Base-by-base conservation (phyloP, 2,329 filamentous ascomycete genomes). In the Calonectria naviculata region DNA sequence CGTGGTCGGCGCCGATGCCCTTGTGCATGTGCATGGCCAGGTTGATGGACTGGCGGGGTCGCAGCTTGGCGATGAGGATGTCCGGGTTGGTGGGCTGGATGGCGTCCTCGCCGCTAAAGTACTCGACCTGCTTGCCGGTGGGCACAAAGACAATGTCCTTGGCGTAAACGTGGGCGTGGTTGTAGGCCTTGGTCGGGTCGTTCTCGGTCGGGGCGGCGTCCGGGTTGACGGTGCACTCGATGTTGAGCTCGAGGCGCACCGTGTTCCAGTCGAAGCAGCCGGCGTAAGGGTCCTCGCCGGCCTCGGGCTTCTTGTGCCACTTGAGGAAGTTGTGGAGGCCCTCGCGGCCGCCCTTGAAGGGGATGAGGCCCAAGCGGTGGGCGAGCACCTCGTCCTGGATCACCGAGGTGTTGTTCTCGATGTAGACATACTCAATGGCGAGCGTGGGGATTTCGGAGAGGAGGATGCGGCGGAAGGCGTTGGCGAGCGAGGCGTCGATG, bases 321-420 rank as follows among this genome's bases (percentile, higher is more conserved):
- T 92, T 92, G 85, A 98, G 88, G 87, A 92, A 95, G 77, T 93
- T 90, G 69, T 87, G 87, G 67, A 99, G 87, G 63, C 94, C 95
- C 67, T 93, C 89, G 74, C 92, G 90, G 72, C 91, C 90, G 75
- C 94, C 97, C 75, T 92, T 93, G 77, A 99, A 92, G 21, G 97
- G 97, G 66, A 99, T 93, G 54, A 99, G 90, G 70, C 97, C 97
- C 36, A 99, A 88, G 52, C 97, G 90, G 82, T 97, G 94, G 19
- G 95, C 93, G 63, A 99, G 92, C 5, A 99, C 96, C 86, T 99
- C 97, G 81, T 99, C 97, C 83, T 98, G 96, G 79, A 99, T 97
- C 41, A 99, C 95, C 6, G 95, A 98, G 62, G 96, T 98, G 87
- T 99, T 99, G 87, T 98, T 97, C 82, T 94, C 90, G 74, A 98